phyloP scores from a whole-genome alignment of 371 early-diverging fungal genomes.

The Mortierella sp. region DNA sequence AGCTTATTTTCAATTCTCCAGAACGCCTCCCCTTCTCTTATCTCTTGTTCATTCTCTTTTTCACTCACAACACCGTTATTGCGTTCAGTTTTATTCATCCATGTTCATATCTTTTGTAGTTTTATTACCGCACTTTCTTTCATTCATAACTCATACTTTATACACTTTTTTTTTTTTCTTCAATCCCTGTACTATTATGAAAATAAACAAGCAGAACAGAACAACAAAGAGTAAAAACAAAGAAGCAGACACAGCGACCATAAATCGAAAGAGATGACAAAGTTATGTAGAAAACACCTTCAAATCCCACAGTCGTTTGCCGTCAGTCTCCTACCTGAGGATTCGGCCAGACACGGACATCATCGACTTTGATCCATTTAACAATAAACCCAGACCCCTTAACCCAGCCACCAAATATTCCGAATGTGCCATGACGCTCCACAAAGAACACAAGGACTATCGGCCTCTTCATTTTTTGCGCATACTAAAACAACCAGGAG shows the following conservation, averaged over 20 bases:
- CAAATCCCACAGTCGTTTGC: too few relatives aligned
- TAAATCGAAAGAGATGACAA: too few relatives aligned
- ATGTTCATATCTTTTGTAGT: constrained; percentile 10
- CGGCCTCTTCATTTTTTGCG: too few relatives aligned
- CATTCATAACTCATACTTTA: not conserved
- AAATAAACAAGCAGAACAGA: constrained; percentile 14
- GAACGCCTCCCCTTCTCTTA: not conserved
- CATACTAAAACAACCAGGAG: too few relatives aligned
- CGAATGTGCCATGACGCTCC: not conserved
- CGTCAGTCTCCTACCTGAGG: too few relatives aligned
- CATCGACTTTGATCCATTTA: not conserved
- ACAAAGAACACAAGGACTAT: not conserved
- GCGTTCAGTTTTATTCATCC: not conserved
- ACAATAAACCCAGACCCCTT: too few relatives aligned
- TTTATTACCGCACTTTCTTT: not conserved
- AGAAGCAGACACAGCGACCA: not conserved
- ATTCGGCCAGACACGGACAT: not conserved
- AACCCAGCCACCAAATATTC: too few relatives aligned
- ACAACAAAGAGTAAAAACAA: not conserved
- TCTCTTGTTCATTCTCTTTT: not conserved
- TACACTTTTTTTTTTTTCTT: not conserved
- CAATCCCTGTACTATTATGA: not conserved
- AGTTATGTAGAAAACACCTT: too few relatives aligned
- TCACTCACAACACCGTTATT: not conserved
- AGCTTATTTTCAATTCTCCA: not conserved